Conservation (phyloP, 176 grass and related monocot species). For the Cocos nucifera region DNA sequence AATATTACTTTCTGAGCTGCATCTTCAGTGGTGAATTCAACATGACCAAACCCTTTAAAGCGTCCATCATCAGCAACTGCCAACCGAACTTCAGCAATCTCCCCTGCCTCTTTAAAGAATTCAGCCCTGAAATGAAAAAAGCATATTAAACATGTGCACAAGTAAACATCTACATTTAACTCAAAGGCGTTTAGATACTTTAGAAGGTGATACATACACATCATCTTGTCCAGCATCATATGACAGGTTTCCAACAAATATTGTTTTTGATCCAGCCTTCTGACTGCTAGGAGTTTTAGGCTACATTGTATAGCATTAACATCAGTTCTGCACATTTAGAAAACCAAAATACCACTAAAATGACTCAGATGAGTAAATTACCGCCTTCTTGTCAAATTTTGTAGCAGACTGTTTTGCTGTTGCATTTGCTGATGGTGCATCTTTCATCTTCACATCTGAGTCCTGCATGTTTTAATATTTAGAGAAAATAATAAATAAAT, state of each 20-base stretch:
- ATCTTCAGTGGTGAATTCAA: constrained; percentile 53
- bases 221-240: constrained; percentile 25
- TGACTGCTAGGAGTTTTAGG: constrained; percentile 53
- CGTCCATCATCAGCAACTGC: constrained; percentile 40
- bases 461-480: constrained; percentile 16
- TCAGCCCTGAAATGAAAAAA: constrained; percentile 30
- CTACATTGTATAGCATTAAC: constrained; percentile 22
- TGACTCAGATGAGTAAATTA: constrained; percentile 5
- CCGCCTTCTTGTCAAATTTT: constrained; percentile 35
- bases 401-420: constrained; percentile 9
- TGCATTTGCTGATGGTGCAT: background rate
- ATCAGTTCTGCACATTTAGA: constrained; percentile 3
- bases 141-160: too few relatives aligned
- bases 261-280: constrained; percentile 27
- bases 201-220: constrained; percentile 31
- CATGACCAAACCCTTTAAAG: constrained; percentile 58
- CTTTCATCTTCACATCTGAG: constrained; percentile 25
- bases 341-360: background rate
- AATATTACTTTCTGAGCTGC: constrained; percentile 46
- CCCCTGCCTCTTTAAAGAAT: constrained; percentile 56
- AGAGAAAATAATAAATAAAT: too few relatives aligned
- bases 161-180: background rate
- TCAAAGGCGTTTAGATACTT: background rate
- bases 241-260: constrained; percentile 58
- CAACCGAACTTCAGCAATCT: constrained; percentile 57